Evolutionary conservation across 1,284 basidiomycete species (phyloP).

Genomic region (Rhodotorula sp.): DNA sequence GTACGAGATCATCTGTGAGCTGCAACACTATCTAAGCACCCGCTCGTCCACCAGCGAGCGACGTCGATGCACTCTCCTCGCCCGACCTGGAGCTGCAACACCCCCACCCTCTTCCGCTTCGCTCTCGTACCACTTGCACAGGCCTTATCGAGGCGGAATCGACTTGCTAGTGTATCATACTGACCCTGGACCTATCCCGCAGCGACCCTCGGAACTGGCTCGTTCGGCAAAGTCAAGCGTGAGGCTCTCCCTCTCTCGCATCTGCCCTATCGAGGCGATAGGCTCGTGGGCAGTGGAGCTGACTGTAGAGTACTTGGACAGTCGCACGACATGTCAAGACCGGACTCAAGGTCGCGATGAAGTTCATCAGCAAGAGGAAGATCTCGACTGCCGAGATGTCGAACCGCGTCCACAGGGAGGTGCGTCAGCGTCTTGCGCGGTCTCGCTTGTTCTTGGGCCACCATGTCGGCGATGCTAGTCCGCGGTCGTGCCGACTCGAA

Average conservation of each 20-base stretch:
- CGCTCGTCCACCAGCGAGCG: too few species aligned
- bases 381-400: conserved; percentile 89
- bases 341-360: conserved; percentile 94
- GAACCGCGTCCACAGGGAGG: conserved; percentile 83
- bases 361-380: conserved; percentile 92
- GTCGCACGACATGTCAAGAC: conserved; percentile 93
- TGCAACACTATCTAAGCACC: too few species aligned
- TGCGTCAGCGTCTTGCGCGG: not conserved
- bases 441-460: too few species aligned
- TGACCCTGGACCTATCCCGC: not conserved
- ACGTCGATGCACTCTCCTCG: too few species aligned
- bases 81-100: not conserved
- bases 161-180: not conserved
- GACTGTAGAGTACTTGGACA: conserved; percentile 49
- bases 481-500: too few species aligned
- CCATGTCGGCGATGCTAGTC: too few species aligned
- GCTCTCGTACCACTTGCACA: too few species aligned
- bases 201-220: conserved; percentile 64
- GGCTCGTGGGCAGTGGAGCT: not conserved
- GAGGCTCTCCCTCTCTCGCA: conserved; percentile 48
- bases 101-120: not conserved
- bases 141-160: too few species aligned
- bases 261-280: not conserved
- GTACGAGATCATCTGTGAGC: conserved; percentile 52
- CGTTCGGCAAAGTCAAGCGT: conserved; percentile 99